These are phyloP conservation scores for Metschnikowia peoriensis DNA, from an alignment of 805 yeast genomes.

Conservation along the genomic window DNA sequence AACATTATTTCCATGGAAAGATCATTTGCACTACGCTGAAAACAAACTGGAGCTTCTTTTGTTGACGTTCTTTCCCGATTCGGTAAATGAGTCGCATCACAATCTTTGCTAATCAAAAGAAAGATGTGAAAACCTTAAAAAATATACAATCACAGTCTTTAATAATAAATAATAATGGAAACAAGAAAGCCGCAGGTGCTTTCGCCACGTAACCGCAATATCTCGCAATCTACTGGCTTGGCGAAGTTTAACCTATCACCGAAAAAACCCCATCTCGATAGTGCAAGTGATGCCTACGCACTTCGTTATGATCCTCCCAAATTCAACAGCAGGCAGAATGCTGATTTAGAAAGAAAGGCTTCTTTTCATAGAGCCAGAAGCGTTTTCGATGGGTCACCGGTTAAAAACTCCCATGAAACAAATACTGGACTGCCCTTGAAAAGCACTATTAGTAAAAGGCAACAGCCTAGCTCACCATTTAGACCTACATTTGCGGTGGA, in stretches of 20 bases:
- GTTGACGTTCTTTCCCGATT: conserved; percentile 13
- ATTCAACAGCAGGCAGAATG: background rate
- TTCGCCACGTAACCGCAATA: conserved; percentile 28
- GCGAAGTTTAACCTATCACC: conserved; percentile 12
- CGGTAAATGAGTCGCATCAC: conserved; percentile 5
- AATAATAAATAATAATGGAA: background rate
- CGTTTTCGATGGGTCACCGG: conserved; percentile 5
- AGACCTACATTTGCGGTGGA: conserved; percentile 9
- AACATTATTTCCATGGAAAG: background rate
- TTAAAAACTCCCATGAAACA: background rate
- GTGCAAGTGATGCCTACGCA: background rate
- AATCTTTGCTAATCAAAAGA: background rate
- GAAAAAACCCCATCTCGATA: background rate
- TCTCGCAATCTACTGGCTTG: conserved; percentile 50
- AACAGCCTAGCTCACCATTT: conserved; percentile 1
- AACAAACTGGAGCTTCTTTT: background rate
- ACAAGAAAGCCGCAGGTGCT: background rate
- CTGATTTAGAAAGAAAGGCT: conserved; percentile 8
- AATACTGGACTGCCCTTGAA: background rate
- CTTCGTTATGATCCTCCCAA: conserved; percentile 3
- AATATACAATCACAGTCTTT: background rate
- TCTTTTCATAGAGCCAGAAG: conserved; percentile 6
- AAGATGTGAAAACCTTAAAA: background rate
- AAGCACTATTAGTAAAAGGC: background rate
- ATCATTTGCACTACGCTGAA: background rate